Evolutionary conservation across 1,284 basidiomycete species (phyloP), one percentile per base, ranked within the genome.

Genomic region (Microbotryum intermedium): DNA sequence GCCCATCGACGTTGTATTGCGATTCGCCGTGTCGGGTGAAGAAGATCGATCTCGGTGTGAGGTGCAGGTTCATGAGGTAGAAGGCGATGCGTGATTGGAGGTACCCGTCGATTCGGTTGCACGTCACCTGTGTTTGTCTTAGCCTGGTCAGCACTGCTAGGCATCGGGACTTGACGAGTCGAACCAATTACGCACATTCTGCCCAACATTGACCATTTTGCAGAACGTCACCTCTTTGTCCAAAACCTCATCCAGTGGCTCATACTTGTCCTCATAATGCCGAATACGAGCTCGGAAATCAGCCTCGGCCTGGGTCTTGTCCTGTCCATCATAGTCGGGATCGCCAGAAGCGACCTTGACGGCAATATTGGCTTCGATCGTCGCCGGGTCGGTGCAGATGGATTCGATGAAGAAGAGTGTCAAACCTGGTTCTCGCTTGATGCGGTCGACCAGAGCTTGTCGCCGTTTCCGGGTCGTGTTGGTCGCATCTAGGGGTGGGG

Each of bases 1-100:
- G 90, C 29, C 94, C 94, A 70, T 91, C 86, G 6, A 98, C 85
- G 72, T 99, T 99, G 77, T 84, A 97, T 77, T 94, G 89, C 71
- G 91, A 95, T 76, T 99, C 95, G 16, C 95, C 95, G 72, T 99
- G 95, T 89, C 95, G 79, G 9, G 95, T 97, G 68, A 99, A 84
- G 76, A 93, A 99, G 69, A 99, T 97, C 74, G 87, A 91, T 62
- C 95, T 81, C 16, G 95, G 94, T 71, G 97, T 95, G 65, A 98
- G 79, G 74, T 99, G 95, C 69, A 97, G 76, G 76, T 98, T 98
- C 93, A 97, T 97, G 60, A 98, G 80, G 76, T 95, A 99, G 77
- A 97, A 98, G 4, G 91, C 94, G 67, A 98, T 94, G 43, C 95
- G 85, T 79, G 88, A 91, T 73, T 95, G 90, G 62, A 98, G 77